These are phyloP conservation scores for Alternaria arborescens DNA, from an alignment of 2,329 filamentous ascomycete species.

Conservation along the genomic window DNA sequence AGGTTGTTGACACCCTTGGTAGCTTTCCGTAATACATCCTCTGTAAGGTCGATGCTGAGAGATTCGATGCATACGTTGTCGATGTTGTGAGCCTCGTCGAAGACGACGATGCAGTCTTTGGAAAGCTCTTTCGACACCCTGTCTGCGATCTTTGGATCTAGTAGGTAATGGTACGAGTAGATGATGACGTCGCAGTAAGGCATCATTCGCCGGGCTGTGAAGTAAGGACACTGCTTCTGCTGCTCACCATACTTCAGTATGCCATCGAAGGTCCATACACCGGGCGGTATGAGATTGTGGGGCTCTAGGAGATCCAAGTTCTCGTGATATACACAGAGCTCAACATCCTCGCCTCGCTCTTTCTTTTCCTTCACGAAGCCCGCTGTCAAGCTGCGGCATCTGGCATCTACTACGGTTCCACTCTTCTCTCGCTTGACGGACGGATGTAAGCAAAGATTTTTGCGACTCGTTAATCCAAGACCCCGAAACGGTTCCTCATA, in stretches of 20 bases:
- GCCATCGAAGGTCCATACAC: slow-evolving; percentile 94
- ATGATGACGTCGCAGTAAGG: slow-evolving; percentile 99
- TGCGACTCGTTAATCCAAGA: slow-evolving; percentile 91
- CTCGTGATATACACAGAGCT: slow-evolving; percentile 96
- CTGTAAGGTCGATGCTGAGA: slow-evolving; percentile 93
- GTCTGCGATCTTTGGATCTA: slow-evolving; percentile 98
- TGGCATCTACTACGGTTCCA: slow-evolving; percentile 90
- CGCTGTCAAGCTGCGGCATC: slow-evolving; percentile 92
- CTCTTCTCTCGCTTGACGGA: slow-evolving; percentile 97
- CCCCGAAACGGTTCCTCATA: slow-evolving; percentile 91
- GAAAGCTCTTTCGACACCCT: slow-evolving; percentile 93
- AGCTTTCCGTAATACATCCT: slow-evolving; percentile 91
- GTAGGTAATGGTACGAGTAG: slow-evolving; percentile 97
- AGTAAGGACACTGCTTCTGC: slow-evolving; percentile 97
- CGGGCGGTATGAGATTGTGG: slow-evolving; percentile 91
- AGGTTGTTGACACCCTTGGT: slow-evolving; percentile 90
- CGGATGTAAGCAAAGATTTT: slow-evolving; percentile 95
- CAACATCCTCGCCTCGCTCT: slow-evolving; percentile 90
- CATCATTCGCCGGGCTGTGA: slow-evolving; percentile 97
- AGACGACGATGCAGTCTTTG: slow-evolving; percentile 98
- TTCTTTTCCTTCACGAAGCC: slow-evolving; percentile 99
- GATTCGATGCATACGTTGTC: slow-evolving; percentile 99
- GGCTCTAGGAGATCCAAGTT: slow-evolving; percentile 95
- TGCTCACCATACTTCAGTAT: slow-evolving; percentile 90
- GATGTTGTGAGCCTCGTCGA: slow-evolving; percentile 98